Base-by-base conservation (phyloP, 2,329 filamentous ascomycete genomes). In the Fusarium citri region DNA sequence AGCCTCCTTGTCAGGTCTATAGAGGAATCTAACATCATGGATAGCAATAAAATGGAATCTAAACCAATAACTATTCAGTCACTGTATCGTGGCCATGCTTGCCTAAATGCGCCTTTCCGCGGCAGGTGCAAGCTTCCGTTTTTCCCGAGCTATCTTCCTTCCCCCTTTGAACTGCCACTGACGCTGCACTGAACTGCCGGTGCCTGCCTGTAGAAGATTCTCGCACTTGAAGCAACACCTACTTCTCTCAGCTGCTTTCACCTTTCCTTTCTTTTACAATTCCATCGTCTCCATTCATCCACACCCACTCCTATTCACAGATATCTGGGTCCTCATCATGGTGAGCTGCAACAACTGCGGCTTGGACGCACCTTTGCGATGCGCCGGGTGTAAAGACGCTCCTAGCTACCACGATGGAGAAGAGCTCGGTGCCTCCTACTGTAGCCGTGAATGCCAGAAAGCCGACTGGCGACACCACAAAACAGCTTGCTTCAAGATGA, bases 351-450 rank as follows among this genome's bases (percentile, higher is more conserved):
- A 43, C 15, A 55, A 63, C 31, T 67, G 67, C 34, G 57, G 49
- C 8, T 34, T 26, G 25, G 23, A 45, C 25, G 66, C 66, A 14
- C 48, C 56, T 9, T 14, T 37, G 25, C 22, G 41, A 18, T 69
- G 66, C 26, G 25, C 22, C 7, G 42, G 48, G 18, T 69, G 66
- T 10, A 23, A 31, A 15, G 22, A 15, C 25, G 53, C 53, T 22
- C 66, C 62, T 23, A 62, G 64, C 42, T 70, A 72, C 20, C n/a
- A n/a, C 20, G 34, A 59, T 14, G 66, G 61, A 40, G 69, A 67
- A 47, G 34, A 48, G 25, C 23, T 15, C n/a, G 18, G 20, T 22
- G 20, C 42, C 42, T 51, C 55, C 30, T 72, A 66, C 55, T 72
- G 62, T 51, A 40, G 40, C 25, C 48, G n/a, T 15, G 66, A 61